A percentile compares a stretch with the other conserved stretches of the same genome.
phyloP scores from a whole-genome alignment of 1,284 basidiomycete species.

The Athelia sp. region DNA sequence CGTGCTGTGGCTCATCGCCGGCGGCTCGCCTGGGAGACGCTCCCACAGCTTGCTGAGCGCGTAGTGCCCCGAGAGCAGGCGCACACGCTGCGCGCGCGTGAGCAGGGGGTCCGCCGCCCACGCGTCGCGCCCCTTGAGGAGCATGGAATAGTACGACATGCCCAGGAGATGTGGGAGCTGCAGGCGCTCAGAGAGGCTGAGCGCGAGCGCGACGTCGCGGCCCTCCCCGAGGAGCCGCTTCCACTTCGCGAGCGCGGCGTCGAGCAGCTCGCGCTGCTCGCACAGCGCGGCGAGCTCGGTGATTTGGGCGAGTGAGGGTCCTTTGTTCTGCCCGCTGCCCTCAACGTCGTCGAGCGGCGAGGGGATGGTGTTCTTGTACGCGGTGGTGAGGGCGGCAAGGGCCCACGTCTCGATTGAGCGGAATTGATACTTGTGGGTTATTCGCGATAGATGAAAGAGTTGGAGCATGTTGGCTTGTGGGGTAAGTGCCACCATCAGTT shows the following conservation, averaged over 20 bases:
- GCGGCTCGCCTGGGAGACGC: constrained; percentile 25
- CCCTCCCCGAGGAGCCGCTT: constrained; percentile 31
- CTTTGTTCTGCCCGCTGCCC: too few relatives aligned
- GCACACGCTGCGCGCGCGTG: constrained; percentile 28
- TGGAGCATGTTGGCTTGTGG: constrained; percentile 34
- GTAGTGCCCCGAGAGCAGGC: constrained; percentile 32
- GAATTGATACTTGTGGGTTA: constrained; percentile 55
- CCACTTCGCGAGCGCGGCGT: constrained; percentile 26
- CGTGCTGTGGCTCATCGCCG: constrained; percentile 27
- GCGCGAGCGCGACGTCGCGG: constrained; percentile 29
- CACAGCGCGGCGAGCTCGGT: constrained; percentile 35
- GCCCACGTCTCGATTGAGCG: constrained; percentile 46
- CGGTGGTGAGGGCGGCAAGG: constrained; percentile 34
- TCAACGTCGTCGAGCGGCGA: background rate
- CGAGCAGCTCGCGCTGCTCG: constrained; percentile 28
- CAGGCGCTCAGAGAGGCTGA: constrained; percentile 29
- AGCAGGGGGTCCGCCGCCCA: constrained; percentile 31
- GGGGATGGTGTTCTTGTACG: constrained; percentile 22
- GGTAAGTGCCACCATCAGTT: constrained; percentile 38
- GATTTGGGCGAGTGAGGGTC: constrained; percentile 22
- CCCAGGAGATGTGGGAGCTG: constrained; percentile 28
- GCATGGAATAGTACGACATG: constrained; percentile 34
- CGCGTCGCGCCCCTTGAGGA: constrained; percentile 29
- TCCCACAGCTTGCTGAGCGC: constrained; percentile 30
- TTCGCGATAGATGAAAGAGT: constrained; percentile 42